These are phyloP conservation scores for Strobilomyces dryophilus DNA, from an alignment of 768 basidiomycete species.

Conservation along the genomic window DNA sequence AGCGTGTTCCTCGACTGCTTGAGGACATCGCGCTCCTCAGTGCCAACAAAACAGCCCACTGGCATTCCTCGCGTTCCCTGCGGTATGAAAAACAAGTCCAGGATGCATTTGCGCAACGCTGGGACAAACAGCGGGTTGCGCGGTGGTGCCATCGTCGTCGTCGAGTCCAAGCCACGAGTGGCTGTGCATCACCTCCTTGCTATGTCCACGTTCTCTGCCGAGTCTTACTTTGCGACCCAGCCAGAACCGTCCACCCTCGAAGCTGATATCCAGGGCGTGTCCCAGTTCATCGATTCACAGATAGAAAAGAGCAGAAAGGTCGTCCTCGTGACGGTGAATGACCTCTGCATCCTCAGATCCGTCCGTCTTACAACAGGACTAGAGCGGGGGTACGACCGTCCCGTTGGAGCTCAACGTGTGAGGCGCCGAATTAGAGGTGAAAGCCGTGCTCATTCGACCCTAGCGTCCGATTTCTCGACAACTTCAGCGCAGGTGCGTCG, in stretches of 20 bases:
- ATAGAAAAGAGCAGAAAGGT: slow-evolving; percentile 62
- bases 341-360: background rate
- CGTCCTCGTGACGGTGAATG: slow-evolving; percentile 88
- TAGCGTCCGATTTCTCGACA: slow-evolving; percentile 97
- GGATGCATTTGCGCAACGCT: too few relatives aligned
- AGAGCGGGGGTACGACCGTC: slow-evolving; percentile 99
- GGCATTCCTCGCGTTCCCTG: too few relatives aligned
- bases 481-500: slow-evolving; percentile 89
- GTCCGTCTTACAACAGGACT: slow-evolving; percentile 12
- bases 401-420: slow-evolving; percentile 99
- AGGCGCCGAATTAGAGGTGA: slow-evolving; percentile 31
- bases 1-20: too few relatives aligned
- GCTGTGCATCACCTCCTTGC: background rate
- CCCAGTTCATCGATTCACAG: slow-evolving; percentile 70
- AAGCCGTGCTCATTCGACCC: slow-evolving; percentile 17
- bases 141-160: too few relatives aligned
- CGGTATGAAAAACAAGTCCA: too few relatives aligned
- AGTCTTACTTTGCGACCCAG: slow-evolving; percentile 88
- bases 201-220: slow-evolving; percentile 63
- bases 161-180: background rate
- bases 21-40: too few relatives aligned
- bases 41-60: too few relatives aligned
- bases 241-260: slow-evolving; percentile 70
- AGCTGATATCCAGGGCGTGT: slow-evolving; percentile 58
- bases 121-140: too few relatives aligned